These are phyloP conservation scores for Calonectria hawksworthii DNA, from an alignment of 2,329 filamentous ascomycete genomes.

Conservation along the genomic window DNA sequence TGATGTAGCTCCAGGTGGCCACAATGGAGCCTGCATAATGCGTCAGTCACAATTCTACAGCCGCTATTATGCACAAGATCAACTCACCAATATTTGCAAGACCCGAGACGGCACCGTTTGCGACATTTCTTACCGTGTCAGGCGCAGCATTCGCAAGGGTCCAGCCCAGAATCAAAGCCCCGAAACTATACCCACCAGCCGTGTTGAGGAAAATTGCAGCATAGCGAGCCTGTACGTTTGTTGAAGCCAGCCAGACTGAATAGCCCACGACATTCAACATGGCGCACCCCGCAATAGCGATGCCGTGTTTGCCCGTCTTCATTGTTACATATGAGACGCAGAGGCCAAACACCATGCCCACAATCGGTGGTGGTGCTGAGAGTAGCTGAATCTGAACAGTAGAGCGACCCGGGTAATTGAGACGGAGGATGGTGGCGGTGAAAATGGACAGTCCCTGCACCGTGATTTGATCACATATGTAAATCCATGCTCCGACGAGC, in stretches of 20 bases:
- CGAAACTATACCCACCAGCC: slow-evolving; percentile 44
- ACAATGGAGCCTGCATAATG: slow-evolving; percentile 41
- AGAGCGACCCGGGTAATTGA: slow-evolving; percentile 44
- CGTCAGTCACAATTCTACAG: background rate
- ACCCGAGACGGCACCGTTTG: slow-evolving; percentile 44
- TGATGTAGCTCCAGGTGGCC: slow-evolving; percentile 48
- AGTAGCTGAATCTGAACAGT: slow-evolving; percentile 44
- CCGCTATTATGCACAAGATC: too few species aligned
- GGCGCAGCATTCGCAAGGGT: slow-evolving; percentile 46
- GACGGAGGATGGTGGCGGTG: slow-evolving; percentile 61
- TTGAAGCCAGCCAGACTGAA: slow-evolving; percentile 45
- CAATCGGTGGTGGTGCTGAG: slow-evolving; percentile 41
- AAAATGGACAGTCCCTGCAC: slow-evolving; percentile 68
- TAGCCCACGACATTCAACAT: slow-evolving; percentile 42
- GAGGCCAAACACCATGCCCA: slow-evolving; percentile 43
- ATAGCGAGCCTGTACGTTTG: slow-evolving; percentile 41
- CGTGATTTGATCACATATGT: slow-evolving; percentile 70
- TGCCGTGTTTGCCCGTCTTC: slow-evolving; percentile 43
- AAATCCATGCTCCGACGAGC: slow-evolving; percentile 56
- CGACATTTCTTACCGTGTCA: slow-evolving; percentile 45
- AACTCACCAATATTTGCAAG: slow-evolving; percentile 45
- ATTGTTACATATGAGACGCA: slow-evolving; percentile 45
- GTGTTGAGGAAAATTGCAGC: slow-evolving; percentile 48
- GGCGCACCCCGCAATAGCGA: slow-evolving; percentile 43
- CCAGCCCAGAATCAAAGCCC: slow-evolving; percentile 43